Evolutionary conservation across 2,329 filamentous ascomycete genomes (phyloP), one percentile per base, ranked within the genome.

Genomic region (Calonectria pseudoturangicola): DNA sequence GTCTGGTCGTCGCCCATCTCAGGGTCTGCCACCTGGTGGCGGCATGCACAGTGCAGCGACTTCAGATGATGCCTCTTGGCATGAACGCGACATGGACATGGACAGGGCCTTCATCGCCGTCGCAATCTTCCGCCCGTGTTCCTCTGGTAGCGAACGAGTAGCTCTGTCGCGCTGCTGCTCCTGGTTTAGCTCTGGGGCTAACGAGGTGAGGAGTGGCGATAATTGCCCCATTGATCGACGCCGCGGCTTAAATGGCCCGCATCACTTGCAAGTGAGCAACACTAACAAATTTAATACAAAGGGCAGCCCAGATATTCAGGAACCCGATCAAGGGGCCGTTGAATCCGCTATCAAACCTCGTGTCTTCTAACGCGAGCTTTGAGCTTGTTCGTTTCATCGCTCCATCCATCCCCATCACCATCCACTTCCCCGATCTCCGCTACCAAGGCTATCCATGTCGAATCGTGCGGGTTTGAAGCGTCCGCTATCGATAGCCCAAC

Each of bases 191-290:
- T 21, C 36, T 15, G 25, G 25, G 54, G 33, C 54, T 36, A 28
- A 16, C 33, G 13, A 60, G 54, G 54, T 60, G 33, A 60, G 54
- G 54, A 60, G 54, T 60, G 54, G 54, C 54, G 54, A 60, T 60
- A 60, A 30, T 60, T 60, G 54, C 54, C 54, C 54, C 54, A 60
- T 60, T 25, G 54, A 60, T 60, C 54, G 54, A 28, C 54, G 54
- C 54, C 54, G 54, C 54, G 33, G 54, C 54, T 60, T 41, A 60
- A 60, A 60, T 60, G 54, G 54, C 36, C 54, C 54, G 54, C 36
- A 60, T 60, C 33, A 13, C n/a, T 60, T 41, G 54, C 33, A 60
- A 60, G 36, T 60, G 54, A 25, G 9, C 45, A 48, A 12, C 21
- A 21, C 45, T 48, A 48, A 48, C 21, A 25, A 48, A 25, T 48